A percentile compares a stretch with the other conserved stretches of the same genome.
These are phyloP conservation scores for Nemania diffusa DNA, from an alignment of 2,329 filamentous ascomycete species.

Conservation along the genomic window DNA sequence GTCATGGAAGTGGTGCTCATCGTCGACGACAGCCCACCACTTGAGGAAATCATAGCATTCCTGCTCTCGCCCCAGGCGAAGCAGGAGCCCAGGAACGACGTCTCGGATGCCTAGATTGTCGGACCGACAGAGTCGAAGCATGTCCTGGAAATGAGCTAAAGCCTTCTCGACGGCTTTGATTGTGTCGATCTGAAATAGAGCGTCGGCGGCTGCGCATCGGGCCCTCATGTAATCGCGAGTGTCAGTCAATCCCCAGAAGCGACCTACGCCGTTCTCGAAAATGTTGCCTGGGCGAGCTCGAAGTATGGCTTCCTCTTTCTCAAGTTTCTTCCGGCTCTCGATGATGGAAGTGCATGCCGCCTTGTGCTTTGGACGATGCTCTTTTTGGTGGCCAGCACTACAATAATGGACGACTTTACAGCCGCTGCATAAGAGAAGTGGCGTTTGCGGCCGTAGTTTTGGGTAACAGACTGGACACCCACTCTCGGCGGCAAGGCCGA, in stretches of 20 bases:
- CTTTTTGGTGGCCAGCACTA: conserved; percentile 40
- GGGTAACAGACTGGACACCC: conserved; percentile 32
- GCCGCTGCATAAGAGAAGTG: conserved; percentile 39
- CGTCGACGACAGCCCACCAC: conserved; percentile 53
- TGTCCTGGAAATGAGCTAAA: conserved; percentile 37
- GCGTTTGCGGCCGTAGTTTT: conserved; percentile 13
- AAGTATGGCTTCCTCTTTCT: conserved; percentile 41
- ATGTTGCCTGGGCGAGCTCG: conserved; percentile 30
- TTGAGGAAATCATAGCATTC: conserved; percentile 60
- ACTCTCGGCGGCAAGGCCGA: conserved; percentile 19
- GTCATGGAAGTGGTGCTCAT: conserved; percentile 29
- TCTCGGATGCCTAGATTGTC: conserved; percentile 42
- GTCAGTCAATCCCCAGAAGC: conserved; percentile 48
- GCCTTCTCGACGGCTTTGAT: conserved; percentile 43
- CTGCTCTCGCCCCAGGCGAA: conserved; percentile 49
- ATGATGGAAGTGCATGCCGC: conserved; percentile 41
- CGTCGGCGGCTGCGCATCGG: conserved; percentile 44
- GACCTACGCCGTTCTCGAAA: conserved; percentile 49
- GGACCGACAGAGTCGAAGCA: conserved; percentile 39
- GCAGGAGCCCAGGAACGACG: conserved; percentile 42
- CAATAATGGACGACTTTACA: conserved; percentile 47
- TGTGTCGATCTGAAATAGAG: conserved; percentile 48
- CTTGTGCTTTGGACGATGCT: conserved; percentile 43
- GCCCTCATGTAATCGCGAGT: conserved; percentile 54
- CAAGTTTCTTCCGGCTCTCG: conserved; percentile 32